Evolutionary conservation across 345 rosid species (phyloP).

Genomic region (Salix arbutifolia): DNA sequence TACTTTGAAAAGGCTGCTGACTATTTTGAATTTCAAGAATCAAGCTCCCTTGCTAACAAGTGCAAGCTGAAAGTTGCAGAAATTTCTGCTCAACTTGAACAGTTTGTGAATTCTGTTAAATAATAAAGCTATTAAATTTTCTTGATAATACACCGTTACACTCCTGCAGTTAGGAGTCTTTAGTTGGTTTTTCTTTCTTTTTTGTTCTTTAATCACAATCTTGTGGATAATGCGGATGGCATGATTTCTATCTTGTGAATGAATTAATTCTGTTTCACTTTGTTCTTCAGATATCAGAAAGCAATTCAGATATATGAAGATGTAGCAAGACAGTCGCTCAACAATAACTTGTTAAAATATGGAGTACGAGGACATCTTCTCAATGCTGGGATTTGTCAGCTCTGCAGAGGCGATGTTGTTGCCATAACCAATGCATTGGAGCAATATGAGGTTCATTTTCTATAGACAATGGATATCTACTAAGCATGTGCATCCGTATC

Average conservation of each 20-base stretch:
- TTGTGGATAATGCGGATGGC: not conserved
- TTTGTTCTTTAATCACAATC: not conserved
- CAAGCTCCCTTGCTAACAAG: constrained; percentile 17
- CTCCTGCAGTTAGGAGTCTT: too few relatives aligned
- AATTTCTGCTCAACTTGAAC: constrained; percentile 19
- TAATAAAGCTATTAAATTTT: not conserved
- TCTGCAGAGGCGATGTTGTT: constrained; percentile 19
- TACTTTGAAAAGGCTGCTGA: constrained; percentile 82
- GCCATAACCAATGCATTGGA: constrained; percentile 25
- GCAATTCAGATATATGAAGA: constrained; percentile 24
- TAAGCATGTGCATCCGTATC: not conserved
- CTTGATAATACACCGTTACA: not conserved
- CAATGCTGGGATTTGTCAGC: constrained; percentile 31
- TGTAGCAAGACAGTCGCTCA: constrained; percentile 16
- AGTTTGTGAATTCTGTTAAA: constrained; percentile 7
- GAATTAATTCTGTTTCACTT: not conserved
- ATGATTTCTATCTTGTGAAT: not conserved
- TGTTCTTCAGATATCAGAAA: constrained; percentile 18
- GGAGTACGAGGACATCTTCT: constrained; percentile 29
- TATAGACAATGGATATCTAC: too few relatives aligned
- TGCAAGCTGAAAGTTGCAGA: constrained; percentile 31
- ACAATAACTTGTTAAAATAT: constrained; percentile 21
- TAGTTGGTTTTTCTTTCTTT: not conserved
- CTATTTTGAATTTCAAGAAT: constrained; percentile 57
- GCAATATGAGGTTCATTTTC: constrained; percentile 14